Evolutionary conservation across 495 filamentous ascomycete genomes (phyloP), one percentile per base, ranked within the genome.

Genomic region (Penicillium cinerascens): DNA sequence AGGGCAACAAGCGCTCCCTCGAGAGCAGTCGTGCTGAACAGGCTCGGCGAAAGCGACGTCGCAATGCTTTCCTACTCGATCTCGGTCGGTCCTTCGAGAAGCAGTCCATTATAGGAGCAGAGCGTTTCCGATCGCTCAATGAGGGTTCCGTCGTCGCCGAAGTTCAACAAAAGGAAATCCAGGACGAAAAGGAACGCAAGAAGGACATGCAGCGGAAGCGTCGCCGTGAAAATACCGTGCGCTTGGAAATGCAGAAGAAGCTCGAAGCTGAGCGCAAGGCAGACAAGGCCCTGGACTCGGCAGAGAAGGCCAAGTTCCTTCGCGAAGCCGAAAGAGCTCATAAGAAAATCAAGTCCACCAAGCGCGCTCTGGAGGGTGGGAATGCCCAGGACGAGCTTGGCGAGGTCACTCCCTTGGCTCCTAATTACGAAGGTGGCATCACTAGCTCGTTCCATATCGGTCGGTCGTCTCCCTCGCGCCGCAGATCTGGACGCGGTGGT

Each of bases 181-280:
- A 87, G 49, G 91, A 93, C 43, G 93, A 99, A 66, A 99, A 97
- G 68, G 95, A 97, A 70, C 89, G 95, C 23, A 99, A 99, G 79
- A 99, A 99, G 74, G 93, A 97, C 56, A 96, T 97, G 88, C 93
- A 99, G 63, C 87, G 95, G 21, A 97, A 97, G 73, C 84, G 93
- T 21, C 86, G 93, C n/a, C 84, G 93, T 17, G 93, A 98, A 66
- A 96, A 96, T 72, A 95, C 93, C 10, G 87, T 96, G 65, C 87
- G 88, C 13, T 78, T 85, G 51, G 91, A 92, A 40, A 82, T 89
- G 61, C 85, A 91, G 59, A 92, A 95, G 71, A 88, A 92, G 56
- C 77, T 86, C 9, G 86, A 92, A 52, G 91, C 90, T 4, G 76
- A 95, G 42, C 78, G 83, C 44, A 86, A 86, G 47, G 91, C 91